These are phyloP conservation scores for Aureobasidium lini DNA, from an alignment of 2,329 filamentous ascomycete genomes.

Conservation along the genomic window DNA sequence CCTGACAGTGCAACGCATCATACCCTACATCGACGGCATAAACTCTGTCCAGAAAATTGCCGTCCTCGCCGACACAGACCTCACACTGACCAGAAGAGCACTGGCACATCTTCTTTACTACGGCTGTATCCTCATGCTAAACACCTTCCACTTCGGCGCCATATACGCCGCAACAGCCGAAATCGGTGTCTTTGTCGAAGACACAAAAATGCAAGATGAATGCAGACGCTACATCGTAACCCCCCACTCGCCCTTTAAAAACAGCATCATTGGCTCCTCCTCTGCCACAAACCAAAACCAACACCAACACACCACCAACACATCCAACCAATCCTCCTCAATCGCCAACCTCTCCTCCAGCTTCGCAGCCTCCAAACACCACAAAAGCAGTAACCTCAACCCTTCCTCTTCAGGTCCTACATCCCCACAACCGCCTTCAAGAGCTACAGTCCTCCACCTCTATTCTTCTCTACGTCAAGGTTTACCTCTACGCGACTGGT, in stretches of 20 bases:
- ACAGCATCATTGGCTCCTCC: conserved; percentile 5
- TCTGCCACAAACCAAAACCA: neutral
- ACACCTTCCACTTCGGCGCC: conserved; percentile 89
- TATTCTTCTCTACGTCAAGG: conserved; percentile 81
- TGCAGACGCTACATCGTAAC: conserved; percentile 74
- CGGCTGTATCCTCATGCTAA: conserved; percentile 79
- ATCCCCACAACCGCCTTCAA: conserved; percentile 6
- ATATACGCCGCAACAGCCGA: conserved; percentile 80
- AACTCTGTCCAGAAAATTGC: conserved; percentile 85
- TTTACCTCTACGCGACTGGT: conserved; percentile 80
- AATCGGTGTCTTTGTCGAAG: conserved; percentile 70
- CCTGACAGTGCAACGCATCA: conserved; percentile 68
- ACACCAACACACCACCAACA: neutral
- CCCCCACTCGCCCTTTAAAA: conserved; percentile 16
- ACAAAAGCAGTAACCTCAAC: neutral
- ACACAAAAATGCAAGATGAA: conserved; percentile 73
- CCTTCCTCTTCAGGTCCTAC: neutral
- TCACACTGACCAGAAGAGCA: conserved; percentile 77
- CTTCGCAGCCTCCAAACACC: neutral
- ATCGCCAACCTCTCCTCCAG: conserved; percentile 73
- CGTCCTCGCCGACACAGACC: conserved; percentile 73
- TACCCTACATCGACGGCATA: conserved; percentile 82
- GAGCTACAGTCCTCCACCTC: conserved; percentile 59
- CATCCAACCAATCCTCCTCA: conserved; percentile 52
- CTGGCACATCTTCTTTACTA: conserved; percentile 89